A percentile compares a stretch with the other conserved stretches of the same genome.
Conservation (phyloP, 2,329 filamentous ascomycete species). For the Ceratocystiopsis sp. region DNA sequence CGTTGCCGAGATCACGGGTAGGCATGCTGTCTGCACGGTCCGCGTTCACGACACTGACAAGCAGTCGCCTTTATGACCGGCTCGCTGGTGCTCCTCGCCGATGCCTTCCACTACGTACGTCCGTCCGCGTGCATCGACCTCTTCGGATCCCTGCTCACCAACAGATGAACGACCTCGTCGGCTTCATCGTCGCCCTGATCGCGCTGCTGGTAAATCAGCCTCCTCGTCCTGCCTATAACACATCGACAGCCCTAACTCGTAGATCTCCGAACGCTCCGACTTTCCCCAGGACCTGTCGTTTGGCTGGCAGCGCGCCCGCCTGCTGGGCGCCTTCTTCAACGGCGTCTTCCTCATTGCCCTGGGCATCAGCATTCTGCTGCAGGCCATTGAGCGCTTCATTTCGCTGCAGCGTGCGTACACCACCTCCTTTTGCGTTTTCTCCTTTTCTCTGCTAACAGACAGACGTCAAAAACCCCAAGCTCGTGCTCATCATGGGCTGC, state of each 20-base stretch:
- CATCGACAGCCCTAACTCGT: neutral
- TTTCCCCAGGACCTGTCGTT: constrained; percentile 47
- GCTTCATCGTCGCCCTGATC: constrained; percentile 48
- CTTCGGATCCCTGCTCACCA: constrained; percentile 56
- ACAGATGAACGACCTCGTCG: constrained; percentile 53
- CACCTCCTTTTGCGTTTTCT: neutral
- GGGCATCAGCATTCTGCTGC: constrained; percentile 54
- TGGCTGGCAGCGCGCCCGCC: constrained; percentile 59
- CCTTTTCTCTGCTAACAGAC: neutral
- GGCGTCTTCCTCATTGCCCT: constrained; percentile 57
- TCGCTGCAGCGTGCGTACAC: constrained; percentile 30
- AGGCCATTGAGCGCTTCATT: constrained; percentile 56
- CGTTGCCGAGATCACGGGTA: constrained; percentile 31
- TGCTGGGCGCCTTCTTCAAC: constrained; percentile 68
- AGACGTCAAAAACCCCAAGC: constrained; percentile 43
- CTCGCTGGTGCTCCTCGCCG: constrained; percentile 56
- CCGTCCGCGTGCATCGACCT: too few relatives aligned
- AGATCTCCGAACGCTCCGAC: constrained; percentile 39
- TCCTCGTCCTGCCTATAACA: neutral
- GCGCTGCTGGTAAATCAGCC: constrained; percentile 38
- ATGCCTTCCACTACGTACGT: constrained; percentile 61
- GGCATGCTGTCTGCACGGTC: neutral
- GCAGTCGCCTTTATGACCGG: constrained; percentile 51
- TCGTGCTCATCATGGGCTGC: constrained; percentile 53
- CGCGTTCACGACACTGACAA: neutral